Evolutionary conservation across 352 stramenopile species (phyloP).

Genomic region (Phytophthora citrophthora): DNA sequence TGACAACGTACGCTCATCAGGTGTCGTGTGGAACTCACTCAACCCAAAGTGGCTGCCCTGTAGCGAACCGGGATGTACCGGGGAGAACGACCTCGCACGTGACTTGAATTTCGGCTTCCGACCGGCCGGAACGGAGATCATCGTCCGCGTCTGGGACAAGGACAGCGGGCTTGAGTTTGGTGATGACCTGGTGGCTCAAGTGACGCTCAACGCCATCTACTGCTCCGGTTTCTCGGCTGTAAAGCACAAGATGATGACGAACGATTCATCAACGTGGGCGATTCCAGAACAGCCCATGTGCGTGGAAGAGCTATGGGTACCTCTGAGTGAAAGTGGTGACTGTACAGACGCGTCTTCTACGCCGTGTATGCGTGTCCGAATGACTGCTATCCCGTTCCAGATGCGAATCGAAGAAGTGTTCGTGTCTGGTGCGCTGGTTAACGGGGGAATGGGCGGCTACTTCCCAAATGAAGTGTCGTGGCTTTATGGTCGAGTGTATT

Average conservation of each 20-base stretch:
- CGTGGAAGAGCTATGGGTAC: conserved; percentile 81
- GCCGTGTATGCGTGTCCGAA: conserved; percentile 76
- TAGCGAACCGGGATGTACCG: conserved; percentile 45
- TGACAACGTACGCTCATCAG: conserved; percentile 66
- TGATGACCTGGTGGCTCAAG: conserved; percentile 80
- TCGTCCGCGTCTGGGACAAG: conserved; percentile 73
- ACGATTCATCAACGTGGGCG: conserved; percentile 67
- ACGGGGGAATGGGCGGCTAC: conserved; percentile 78
- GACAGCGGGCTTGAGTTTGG: conserved; percentile 89
- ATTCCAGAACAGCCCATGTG: conserved; percentile 74
- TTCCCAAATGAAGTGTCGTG: conserved; percentile 63
- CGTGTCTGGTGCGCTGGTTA: conserved; percentile 50
- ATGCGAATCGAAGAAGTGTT: conserved; percentile 74
- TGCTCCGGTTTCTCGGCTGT: conserved; percentile 74
- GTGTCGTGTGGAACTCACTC: conserved; percentile 69
- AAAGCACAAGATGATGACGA: conserved; percentile 50
- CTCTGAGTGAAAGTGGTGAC: conserved; percentile 45
- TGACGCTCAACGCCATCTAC: conserved; percentile 81
- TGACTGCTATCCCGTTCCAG: conserved; percentile 79
- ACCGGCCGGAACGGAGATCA: conserved; percentile 76
- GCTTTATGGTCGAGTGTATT: conserved; percentile 76
- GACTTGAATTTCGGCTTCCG: conserved; percentile 90
- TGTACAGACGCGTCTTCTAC: conserved; percentile 31
- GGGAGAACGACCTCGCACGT: conserved; percentile 50
- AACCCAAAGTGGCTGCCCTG: conserved; percentile 84